phyloP scores from a whole-genome alignment of 768 basidiomycete genomes.

The Obba rivulosa region DNA sequence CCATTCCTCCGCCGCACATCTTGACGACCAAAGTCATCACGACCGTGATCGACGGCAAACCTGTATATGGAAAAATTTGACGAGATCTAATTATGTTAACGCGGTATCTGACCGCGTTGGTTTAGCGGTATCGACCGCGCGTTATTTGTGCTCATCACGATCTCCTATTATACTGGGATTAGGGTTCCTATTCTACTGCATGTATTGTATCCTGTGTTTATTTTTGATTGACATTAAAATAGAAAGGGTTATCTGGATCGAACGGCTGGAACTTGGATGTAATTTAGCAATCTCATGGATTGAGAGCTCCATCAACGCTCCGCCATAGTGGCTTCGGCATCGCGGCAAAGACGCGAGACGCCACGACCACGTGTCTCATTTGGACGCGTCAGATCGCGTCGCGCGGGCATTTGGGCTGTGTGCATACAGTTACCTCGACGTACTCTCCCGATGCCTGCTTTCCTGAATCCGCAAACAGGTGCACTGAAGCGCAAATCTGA shows the following conservation, averaged over 20 bases:
- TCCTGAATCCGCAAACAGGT: slow-evolving; percentile 1
- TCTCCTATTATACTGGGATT: too few relatives aligned
- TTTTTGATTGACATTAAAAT: too few relatives aligned
- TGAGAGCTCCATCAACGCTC: too few relatives aligned
- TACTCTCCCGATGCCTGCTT: slow-evolving; percentile 12
- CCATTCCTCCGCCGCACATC: slow-evolving; percentile 50
- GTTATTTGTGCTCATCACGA: too few relatives aligned
- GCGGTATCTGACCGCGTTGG: too few relatives aligned
- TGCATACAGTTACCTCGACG: background rate
- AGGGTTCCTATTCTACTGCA: too few relatives aligned
- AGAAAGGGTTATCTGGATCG: too few relatives aligned
- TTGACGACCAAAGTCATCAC: slow-evolving; percentile 62
- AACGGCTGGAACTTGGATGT: too few relatives aligned
- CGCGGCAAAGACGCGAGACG: background rate
- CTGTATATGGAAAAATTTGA: slow-evolving; percentile 37
- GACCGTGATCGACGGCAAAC: slow-evolving; percentile 74
- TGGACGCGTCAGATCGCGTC: background rate
- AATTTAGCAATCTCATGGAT: too few relatives aligned
- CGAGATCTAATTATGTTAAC: background rate
- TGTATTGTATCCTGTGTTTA: background rate
- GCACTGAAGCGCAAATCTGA: slow-evolving; percentile 20
- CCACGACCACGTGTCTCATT: slow-evolving; percentile 1
- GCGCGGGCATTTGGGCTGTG: background rate
- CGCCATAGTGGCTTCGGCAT: too few relatives aligned
- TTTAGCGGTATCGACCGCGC: too few relatives aligned